Percentiles rank a stretch among this genome's conserved stretches.
Evolutionary conservation across 768 basidiomycete species (phyloP).

Genomic region (Rickenella mellea): DNA sequence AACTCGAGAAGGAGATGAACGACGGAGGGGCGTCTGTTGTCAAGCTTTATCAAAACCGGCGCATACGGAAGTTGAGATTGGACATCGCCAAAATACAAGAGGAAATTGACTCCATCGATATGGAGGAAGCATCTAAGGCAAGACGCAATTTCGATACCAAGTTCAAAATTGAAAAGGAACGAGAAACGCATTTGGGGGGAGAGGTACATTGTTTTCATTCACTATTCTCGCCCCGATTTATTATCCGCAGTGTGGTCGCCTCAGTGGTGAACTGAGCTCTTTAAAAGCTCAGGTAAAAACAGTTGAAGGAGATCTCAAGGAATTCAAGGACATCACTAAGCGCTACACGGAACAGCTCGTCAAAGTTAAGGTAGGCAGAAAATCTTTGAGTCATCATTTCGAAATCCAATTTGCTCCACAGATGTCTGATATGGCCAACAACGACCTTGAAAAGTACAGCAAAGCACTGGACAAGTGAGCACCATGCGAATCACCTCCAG

Average conservation of each 20-base stretch:
- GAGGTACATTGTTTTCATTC: constrained; percentile 33
- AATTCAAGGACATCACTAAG: constrained; percentile 82
- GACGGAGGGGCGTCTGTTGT: constrained; percentile 60
- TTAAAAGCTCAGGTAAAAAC: constrained; percentile 56
- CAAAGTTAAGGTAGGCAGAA: constrained; percentile 72
- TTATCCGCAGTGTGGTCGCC: constrained; percentile 59
- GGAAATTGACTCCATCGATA: constrained; percentile 67
- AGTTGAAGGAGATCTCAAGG: constrained; percentile 62
- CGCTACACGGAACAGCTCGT: constrained; percentile 86
- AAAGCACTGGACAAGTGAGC: constrained; percentile 94
- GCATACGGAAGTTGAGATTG: constrained; percentile 56
- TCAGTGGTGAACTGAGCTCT: constrained; percentile 77
- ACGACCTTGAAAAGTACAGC: constrained; percentile 93
- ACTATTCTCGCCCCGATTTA: neutral
- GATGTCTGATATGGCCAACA: constrained; percentile 98
- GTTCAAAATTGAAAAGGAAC: constrained; percentile 62
- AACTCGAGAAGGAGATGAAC: constrained; percentile 71
- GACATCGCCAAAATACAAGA: constrained; percentile 59
- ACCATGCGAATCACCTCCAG: neutral
- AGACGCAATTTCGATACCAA: constrained; percentile 77
- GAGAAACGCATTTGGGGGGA: constrained; percentile 62
- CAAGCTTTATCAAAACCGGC: constrained; percentile 76
- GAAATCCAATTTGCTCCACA: constrained; percentile 19
- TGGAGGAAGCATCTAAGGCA: constrained; percentile 81
- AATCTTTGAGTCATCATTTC: neutral